phyloP scores from a whole-genome alignment of 805 yeast genomes.

The Yamadazyma olivae region DNA sequence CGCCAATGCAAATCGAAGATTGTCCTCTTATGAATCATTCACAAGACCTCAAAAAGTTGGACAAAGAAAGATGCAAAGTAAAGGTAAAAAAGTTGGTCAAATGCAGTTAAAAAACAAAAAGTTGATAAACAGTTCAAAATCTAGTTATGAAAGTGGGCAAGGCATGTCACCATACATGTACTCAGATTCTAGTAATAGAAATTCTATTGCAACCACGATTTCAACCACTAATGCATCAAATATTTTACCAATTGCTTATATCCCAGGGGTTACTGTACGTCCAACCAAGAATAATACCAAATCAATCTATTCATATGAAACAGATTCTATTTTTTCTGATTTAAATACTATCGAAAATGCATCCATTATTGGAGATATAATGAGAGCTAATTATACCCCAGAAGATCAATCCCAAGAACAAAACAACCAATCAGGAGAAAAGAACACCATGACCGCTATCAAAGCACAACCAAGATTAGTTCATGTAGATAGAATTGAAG shows the following conservation, averaged over 20 bases:
- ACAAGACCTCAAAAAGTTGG: constrained; percentile 32
- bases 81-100: constrained; percentile 15
- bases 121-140: constrained; percentile 9
- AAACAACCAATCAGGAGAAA: constrained; percentile 16
- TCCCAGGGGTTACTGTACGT: constrained; percentile 85
- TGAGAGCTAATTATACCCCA: constrained; percentile 20
- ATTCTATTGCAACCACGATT: constrained; percentile 58
- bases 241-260: constrained; percentile 86
- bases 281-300: constrained; percentile 44
- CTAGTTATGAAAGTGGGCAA: not conserved
- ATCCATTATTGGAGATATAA: constrained; percentile 41
- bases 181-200: constrained; percentile 19
- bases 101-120: constrained; percentile 12
- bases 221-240: constrained; percentile 77
- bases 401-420: constrained; percentile 1
- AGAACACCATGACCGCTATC: constrained; percentile 65
- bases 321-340: constrained; percentile 41
- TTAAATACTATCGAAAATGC: constrained; percentile 45
- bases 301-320: constrained; percentile 43
- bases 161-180: constrained; percentile 16
- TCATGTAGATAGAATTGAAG: constrained; percentile 47
- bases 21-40: constrained; percentile 42
- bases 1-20: constrained; percentile 18
- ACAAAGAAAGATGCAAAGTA: constrained; percentile 15
- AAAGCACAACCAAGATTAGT: constrained; percentile 72